A percentile compares a stretch with the other conserved stretches of the same genome.
These are phyloP conservation scores for Cantharellus anzutake DNA, from an alignment of 768 basidiomycete genomes.

Conservation along the genomic window DNA sequence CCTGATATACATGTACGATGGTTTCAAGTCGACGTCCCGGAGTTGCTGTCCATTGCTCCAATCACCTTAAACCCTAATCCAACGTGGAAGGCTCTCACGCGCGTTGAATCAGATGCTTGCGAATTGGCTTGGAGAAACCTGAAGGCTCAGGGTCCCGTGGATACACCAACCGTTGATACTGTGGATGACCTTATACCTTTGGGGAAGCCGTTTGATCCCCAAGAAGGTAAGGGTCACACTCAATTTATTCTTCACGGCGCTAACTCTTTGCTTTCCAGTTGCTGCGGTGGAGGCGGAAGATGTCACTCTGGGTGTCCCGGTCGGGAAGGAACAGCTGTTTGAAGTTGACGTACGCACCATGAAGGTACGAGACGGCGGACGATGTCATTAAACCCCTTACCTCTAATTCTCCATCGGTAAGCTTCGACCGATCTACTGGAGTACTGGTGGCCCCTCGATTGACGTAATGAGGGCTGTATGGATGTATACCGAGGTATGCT, in stretches of 20 bases:
- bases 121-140: conserved; percentile 14
- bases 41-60: conserved; percentile 11
- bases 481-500: conserved; percentile 20
- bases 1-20: conserved; percentile 7
- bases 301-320: conserved; percentile 11
- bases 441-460: conserved; percentile 18
- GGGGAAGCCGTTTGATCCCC: background rate
- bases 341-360: conserved; percentile 15
- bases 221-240: background rate
- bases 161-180: background rate
- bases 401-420: background rate
- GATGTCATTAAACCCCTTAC: background rate
- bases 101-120: conserved; percentile 12
- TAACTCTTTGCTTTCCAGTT: background rate
- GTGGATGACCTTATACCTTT: conserved; percentile 7
- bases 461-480: conserved; percentile 21
- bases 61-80: conserved; percentile 4
- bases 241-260: background rate
- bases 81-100: conserved; percentile 12
- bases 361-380: conserved; percentile 8
- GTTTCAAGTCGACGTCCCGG: conserved; percentile 6
- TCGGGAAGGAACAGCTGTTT: conserved; percentile 13
- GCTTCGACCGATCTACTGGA: conserved; percentile 24
- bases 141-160: conserved; percentile 3
- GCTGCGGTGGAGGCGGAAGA: conserved; percentile 2